Evolutionary conservation across 148 eudicot species (phyloP), one percentile per base, ranked within the genome.

Genomic region (Drosera capensis): DNA sequence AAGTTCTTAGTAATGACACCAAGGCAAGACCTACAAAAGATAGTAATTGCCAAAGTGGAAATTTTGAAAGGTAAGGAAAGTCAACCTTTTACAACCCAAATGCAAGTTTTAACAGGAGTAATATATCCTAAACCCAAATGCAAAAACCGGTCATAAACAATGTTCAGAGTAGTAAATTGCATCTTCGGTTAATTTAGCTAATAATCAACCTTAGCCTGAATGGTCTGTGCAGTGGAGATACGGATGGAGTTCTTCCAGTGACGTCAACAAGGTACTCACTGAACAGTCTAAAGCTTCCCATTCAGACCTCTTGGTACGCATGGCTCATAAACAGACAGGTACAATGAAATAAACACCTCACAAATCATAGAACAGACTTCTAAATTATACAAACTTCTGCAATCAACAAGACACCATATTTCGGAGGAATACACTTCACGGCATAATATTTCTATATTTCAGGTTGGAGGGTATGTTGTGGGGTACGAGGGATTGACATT

Each of bases 201-300:
- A 28, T 28, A 28, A 28, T 4, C 4, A 28, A 28, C 9, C 4
- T 28, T 28, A 3, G 31, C 14, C 23, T 34, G 6, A 2, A 7
- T 21, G 8, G 4, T 28, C 23, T 30, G 29, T 40, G 1, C 71
- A 77, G 83, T 46, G 79, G 79, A 18, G 83, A 77, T 46, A 52
- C 64, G 11, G 79, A 77, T 31, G 70, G 62, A 35, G 52, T 59
- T 17, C 78, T 75, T 7, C 74, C 82, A 20, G 66, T 75, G 36
- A 68, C 82, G 36, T 41, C 74, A 14, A 31, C 74, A 3, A 63
- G 64, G 48, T 77, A 77, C 55, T 59, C 79, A 8, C 56, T 77
- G 9, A 59, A 64, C 66, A 56, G 47, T 19, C 63, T 77, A 36
- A 60, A 64, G 55, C 71, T 70, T n/a, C 65, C 68, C 0, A 47